Base-by-base conservation (phyloP, 805 yeast genomes). In the Yamadazyma endophytica region DNA sequence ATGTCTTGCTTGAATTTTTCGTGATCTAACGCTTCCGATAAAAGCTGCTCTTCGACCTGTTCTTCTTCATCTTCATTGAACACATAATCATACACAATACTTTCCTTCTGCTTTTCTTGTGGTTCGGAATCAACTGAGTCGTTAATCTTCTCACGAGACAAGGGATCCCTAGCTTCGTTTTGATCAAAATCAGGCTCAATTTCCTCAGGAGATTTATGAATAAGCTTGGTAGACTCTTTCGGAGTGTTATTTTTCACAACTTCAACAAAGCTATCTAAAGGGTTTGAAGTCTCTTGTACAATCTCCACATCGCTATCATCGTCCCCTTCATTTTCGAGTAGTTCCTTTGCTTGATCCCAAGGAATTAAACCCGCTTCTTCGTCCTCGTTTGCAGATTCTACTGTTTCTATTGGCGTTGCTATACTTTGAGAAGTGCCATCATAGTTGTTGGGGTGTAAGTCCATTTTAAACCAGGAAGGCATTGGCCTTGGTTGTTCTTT, bases 41-140 rank as follows among this genome's bases (percentile, higher is more conserved):
- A 65, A 28, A 90, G 56, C 42, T 80, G 82, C 20, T 75, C 68
- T 2, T 72, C 69, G 3, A 87, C 52, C 13, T 76, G 74, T 21
- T 76, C 78, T 35, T 87, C 95, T 36, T 89, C 97, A 12, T 79
- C 80, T 32, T 84, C 88, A 15, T 77, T 77, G 50, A 82, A 82
- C 33, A 76, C 84, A 45, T 80, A 82, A 32, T 79, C 83, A 20
- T n/a, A n/a, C n/a, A n/a, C n/a, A n/a, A n/a, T n/a, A n/a, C n/a
- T n/a, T n/a, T n/a, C n/a, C n/a, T n/a, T 20, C 11, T 20, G 9
- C 21, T 9, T 20, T 9, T 20, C 21, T 20, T 20, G 9, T 20
- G 11, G 11, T n/a, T 23, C 13, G 9, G 26, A 14, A n/a, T 9
- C 26, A 9, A n/a, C 26, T 8, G 26, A 12, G 13, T 8, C 12